These are phyloP conservation scores for Sarocladiaceae sp. DNA, from an alignment of 2,329 filamentous ascomycete species.

Conservation along the genomic window DNA sequence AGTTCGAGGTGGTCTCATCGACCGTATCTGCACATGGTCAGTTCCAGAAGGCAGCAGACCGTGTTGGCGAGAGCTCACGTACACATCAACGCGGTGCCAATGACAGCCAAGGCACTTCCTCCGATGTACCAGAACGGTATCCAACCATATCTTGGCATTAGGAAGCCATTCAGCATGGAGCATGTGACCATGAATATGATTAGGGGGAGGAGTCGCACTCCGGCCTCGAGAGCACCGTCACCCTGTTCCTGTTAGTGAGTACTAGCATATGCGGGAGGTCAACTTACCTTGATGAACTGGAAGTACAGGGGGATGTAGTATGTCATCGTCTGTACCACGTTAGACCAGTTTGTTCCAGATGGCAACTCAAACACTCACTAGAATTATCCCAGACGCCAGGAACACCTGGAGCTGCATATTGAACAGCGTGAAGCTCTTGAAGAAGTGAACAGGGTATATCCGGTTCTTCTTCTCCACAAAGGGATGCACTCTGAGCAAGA, in stretches of 20 bases:
- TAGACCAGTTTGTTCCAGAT: neutral
- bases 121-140: constrained; percentile 33
- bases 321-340: constrained; percentile 4
- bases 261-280: neutral
- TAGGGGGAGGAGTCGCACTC: constrained; percentile 33
- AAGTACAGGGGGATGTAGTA: constrained; percentile 49
- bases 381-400: constrained; percentile 15
- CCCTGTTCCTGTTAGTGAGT: constrained; percentile 15
- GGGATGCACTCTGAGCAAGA: constrained; percentile 34
- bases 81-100: constrained; percentile 29
- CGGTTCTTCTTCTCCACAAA: constrained; percentile 27
- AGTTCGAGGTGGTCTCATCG: constrained; percentile 18
- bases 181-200: constrained; percentile 30
- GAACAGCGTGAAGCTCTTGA: constrained; percentile 19
- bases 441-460: constrained; percentile 37
- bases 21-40: constrained; percentile 19
- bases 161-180: constrained; percentile 29
- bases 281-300: constrained; percentile 31
- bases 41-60: too few relatives aligned
- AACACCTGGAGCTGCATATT: constrained; percentile 18
- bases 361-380: constrained; percentile 14
- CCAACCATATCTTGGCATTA: constrained; percentile 29
- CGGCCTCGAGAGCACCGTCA: constrained; percentile 31
- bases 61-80: constrained; percentile 10
- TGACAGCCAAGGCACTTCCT: constrained; percentile 25